Percentiles rank a stretch among this genome's conserved stretches.
Conservation (phyloP, 208 protist genomes). For the Wallacemonas sp. region DNA sequence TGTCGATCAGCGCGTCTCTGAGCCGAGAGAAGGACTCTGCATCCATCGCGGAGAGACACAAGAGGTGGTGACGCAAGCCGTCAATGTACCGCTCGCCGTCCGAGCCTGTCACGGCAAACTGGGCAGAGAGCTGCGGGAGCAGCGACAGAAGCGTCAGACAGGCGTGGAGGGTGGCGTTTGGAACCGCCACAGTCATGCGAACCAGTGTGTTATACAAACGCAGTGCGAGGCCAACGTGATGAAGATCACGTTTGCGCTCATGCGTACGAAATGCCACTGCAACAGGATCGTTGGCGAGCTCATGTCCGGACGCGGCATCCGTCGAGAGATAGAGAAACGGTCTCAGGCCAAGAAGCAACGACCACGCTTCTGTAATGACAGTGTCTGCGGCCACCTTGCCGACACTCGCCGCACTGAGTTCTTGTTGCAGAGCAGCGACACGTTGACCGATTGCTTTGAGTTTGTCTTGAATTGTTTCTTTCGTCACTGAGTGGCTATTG, state of each 20-base stretch:
- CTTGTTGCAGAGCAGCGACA: conserved; percentile 24
- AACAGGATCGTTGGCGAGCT: background rate
- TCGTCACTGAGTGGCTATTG: background rate
- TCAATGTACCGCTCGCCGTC: conserved; percentile 38
- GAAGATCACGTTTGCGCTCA: conserved; percentile 29
- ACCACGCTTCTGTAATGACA: conserved; percentile 33
- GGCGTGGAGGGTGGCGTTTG: conserved; percentile 45
- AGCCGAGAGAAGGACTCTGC: conserved; percentile 9
- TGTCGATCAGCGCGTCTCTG: conserved; percentile 1
- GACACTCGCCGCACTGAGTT: conserved; percentile 7
- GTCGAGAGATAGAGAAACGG: conserved; percentile 47
- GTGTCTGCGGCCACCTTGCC: no score
- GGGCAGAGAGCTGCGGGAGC: conserved; percentile 40
- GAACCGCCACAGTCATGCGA: conserved; percentile 42
- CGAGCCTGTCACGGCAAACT: conserved; percentile 14
- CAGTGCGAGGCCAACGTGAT: conserved; percentile 40
- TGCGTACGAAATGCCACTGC: conserved; percentile 23
- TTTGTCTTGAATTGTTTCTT: conserved; percentile 6
- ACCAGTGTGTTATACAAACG: conserved; percentile 60
- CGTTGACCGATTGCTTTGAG: conserved; percentile 45
- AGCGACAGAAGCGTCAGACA: conserved; percentile 57
- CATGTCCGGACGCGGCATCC: conserved; percentile 7
- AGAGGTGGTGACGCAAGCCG: conserved; percentile 25
- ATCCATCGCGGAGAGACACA: conserved; percentile 24
- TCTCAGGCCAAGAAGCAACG: conserved; percentile 50